Base-by-base conservation (phyloP, 2,329 filamentous ascomycete genomes). In the Beauveria sp. region DNA sequence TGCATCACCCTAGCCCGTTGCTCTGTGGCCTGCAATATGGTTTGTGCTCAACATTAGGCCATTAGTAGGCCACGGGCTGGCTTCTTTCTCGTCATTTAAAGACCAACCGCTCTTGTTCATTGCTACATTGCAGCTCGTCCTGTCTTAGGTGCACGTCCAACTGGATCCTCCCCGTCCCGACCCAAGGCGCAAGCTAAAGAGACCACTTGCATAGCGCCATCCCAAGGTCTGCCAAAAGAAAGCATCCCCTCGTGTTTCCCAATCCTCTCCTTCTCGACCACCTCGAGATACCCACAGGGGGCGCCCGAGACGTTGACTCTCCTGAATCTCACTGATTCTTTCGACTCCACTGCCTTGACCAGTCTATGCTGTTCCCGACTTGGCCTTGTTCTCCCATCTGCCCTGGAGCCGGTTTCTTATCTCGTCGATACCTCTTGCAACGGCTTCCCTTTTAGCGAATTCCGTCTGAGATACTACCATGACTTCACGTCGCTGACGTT, bases 131-230 rank as follows among this genome's bases (percentile, higher is more conserved):
- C 59, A 46, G 34, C 51, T 57, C 48, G 50, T 53, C 45, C 38
- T 56, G 45, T 50, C 52, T 61, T 52, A 20, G 38, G 60, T 38
- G 51, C 52, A 56, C 60, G 38, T 57, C 52, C 60, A 28, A 43
- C 38, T 61, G 58, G 50, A 48, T 56, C 45, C 43, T 61, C 50
- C 22, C 49, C 42, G 34, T 60, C 43, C 46, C 26, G 58, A 61
- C 51, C 51, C 59, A 12, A 61, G 31, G 43, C 28, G 51, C 59
- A 55, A 48, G 43, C 57, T 45, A 49, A 48, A 24, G 26, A 61
- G 34, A 54, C 48, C 51, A 57, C 60, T 58, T 62, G 60, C 60
- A 62, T 57, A 58, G 53, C 60, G 52, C 60, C 60, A 62, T 62
- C 60, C 53, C 31, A 34, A 42, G n/a, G 24, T 34, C 46, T 40